Percentiles rank a stretch among this genome's conserved stretches.
Evolutionary conservation across 2,329 filamentous ascomycete species (phyloP).

Genomic region (Neofusicoccum laricinum): DNA sequence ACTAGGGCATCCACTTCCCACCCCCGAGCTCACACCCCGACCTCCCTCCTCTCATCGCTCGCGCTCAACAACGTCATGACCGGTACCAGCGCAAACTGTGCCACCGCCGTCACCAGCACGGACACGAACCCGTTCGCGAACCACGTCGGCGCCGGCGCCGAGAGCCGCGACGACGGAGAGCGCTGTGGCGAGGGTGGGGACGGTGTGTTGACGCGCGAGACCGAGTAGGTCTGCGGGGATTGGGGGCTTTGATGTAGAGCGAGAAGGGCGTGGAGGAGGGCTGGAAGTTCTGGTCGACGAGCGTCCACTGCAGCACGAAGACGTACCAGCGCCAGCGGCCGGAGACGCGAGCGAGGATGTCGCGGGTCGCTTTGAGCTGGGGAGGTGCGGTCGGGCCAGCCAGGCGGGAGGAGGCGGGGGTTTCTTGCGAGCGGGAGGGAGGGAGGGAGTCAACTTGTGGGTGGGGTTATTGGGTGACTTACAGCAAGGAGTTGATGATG

Average conservation of each 20-base stretch:
- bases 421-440: slow-evolving; percentile 29
- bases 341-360: slow-evolving; percentile 39
- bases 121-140: slow-evolving; percentile 29
- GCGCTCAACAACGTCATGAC: slow-evolving; percentile 4
- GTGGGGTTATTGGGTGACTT: not conserved
- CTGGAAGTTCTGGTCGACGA: slow-evolving; percentile 40
- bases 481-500: slow-evolving; percentile 31
- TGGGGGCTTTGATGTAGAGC: slow-evolving; percentile 40
- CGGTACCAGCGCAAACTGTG: slow-evolving; percentile 27
- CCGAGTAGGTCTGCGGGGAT: slow-evolving; percentile 24
- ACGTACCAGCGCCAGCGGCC: slow-evolving; percentile 40
- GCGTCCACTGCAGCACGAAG: slow-evolving; percentile 31
- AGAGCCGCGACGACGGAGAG: slow-evolving; percentile 38
- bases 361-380: slow-evolving; percentile 30
- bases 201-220: slow-evolving; percentile 42
- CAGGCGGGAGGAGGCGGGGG: slow-evolving; percentile 33
- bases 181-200: slow-evolving; percentile 41
- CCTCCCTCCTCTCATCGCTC: not conserved
- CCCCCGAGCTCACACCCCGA: not conserved
- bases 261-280: slow-evolving; percentile 37
- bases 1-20: no score
- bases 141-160: slow-evolving; percentile 28
- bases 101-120: slow-evolving; percentile 32
- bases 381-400: slow-evolving; percentile 28
- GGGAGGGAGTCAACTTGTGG: not conserved